Evolutionary conservation across 2,329 filamentous ascomycete species (phyloP).

Genomic region (Talaromyces sp.): DNA sequence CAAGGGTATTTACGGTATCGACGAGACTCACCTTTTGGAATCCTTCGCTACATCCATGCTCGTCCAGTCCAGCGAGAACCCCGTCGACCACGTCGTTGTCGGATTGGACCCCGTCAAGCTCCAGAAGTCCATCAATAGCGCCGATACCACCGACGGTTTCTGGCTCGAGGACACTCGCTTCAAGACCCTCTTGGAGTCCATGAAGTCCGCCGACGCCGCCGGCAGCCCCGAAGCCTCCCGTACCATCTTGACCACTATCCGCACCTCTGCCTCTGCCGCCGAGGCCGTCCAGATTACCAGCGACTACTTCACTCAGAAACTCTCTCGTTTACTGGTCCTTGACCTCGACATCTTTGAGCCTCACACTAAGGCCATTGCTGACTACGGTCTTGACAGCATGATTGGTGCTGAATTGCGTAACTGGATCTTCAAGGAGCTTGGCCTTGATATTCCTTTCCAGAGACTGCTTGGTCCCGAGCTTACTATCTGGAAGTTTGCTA

Average conservation of each 20-base stretch:
- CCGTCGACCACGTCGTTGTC: slow-evolving; percentile 3
- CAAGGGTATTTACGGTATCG: slow-evolving; percentile 12
- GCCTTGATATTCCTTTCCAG: slow-evolving; percentile 23
- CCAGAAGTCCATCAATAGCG: background rate
- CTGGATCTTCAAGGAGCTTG: slow-evolving; percentile 22
- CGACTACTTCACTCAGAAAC: slow-evolving; percentile 3
- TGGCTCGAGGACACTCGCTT: slow-evolving; percentile 11
- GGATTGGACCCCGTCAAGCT: slow-evolving; percentile 7
- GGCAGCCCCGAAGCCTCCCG: background rate
- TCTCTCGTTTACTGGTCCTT: background rate
- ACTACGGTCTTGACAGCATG: slow-evolving; percentile 27
- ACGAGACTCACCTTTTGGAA: slow-evolving; percentile 8
- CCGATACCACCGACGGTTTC: slow-evolving; percentile 5
- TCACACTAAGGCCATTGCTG: slow-evolving; percentile 2
- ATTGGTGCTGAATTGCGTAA: slow-evolving; percentile 26
- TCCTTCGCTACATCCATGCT: slow-evolving; percentile 1
- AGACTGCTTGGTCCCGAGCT: slow-evolving; percentile 2
- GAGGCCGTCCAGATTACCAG: background rate
- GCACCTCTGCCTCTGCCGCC: background rate
- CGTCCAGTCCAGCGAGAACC: background rate
- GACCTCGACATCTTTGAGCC: background rate
- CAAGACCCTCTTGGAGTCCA: background rate
- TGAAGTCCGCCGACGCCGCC: background rate
- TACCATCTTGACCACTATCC: slow-evolving; percentile 1
- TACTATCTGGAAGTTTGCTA: slow-evolving; percentile 11